phyloP scores from a whole-genome alignment of 768 basidiomycete species.

The Suillus paluster region DNA sequence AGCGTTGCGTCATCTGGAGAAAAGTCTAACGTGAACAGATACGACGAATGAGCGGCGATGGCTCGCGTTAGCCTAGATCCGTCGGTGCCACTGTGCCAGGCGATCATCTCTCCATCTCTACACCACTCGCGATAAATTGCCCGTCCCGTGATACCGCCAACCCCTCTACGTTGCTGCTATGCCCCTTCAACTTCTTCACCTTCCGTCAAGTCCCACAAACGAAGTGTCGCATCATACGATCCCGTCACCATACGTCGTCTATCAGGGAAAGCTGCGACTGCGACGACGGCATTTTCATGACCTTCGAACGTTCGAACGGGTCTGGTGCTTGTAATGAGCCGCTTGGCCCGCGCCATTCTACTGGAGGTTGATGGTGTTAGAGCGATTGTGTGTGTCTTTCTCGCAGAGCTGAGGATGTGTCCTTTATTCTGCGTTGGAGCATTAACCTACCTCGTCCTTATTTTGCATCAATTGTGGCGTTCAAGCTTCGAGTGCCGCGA shows the following conservation, averaged over 20 bases:
- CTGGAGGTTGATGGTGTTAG: neutral
- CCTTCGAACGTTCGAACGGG: neutral
- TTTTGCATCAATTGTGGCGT: too few relatives aligned
- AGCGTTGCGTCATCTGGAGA: neutral
- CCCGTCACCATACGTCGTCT: constrained; percentile 3
- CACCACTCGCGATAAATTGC: neutral
- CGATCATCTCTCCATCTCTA: neutral
- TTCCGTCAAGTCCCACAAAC: neutral
- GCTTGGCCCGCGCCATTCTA: neutral
- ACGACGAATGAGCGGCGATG: neutral
- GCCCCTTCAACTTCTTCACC: neutral
- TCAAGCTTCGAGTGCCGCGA: too few relatives aligned
- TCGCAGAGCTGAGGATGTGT: too few relatives aligned
- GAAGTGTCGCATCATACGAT: neutral
- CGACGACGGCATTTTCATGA: neutral
- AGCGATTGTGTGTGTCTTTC: neutral
- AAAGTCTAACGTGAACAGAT: neutral
- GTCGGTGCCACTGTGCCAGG: neutral
- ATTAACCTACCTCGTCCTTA: too few relatives aligned
- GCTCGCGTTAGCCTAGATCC: neutral
- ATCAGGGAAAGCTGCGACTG: neutral
- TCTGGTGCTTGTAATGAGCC: too few relatives aligned
- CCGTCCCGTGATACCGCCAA: neutral
- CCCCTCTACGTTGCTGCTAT: neutral
- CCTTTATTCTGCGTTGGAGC: too few relatives aligned